These are phyloP conservation scores for Serendipita sp. DNA, from an alignment of 768 basidiomycete genomes.

Conservation along the genomic window DNA sequence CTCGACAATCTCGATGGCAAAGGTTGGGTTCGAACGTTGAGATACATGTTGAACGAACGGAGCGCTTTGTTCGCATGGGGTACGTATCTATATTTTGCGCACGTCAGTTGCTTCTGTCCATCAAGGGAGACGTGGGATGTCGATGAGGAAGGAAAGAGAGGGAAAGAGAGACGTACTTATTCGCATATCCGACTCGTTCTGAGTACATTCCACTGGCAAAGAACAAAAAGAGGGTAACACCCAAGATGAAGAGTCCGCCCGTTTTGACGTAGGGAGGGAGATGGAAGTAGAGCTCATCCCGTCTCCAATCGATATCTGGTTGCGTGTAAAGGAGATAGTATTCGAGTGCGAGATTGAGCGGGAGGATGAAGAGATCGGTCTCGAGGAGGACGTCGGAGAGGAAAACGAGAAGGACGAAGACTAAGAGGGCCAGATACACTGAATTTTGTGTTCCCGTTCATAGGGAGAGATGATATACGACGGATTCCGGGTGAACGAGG, in stretches of 20 bases:
- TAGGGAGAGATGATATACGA: background rate
- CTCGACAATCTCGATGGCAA: conserved; percentile 39
- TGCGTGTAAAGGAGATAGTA: background rate
- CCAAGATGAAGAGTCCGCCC: conserved; percentile 70
- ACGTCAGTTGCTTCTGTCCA: background rate
- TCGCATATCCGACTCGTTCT: conserved; percentile 92
- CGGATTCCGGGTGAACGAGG: background rate
- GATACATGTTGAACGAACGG: conserved; percentile 88
- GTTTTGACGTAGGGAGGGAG: conserved; percentile 50
- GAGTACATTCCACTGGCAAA: conserved; percentile 94
- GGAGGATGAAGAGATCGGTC: conserved; percentile 48
- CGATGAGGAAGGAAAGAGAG: conserved; percentile 2
- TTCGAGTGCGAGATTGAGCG: conserved; percentile 32
- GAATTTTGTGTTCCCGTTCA: background rate
- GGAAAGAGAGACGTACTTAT: conserved; percentile 48
- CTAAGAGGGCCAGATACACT: conserved; percentile 66
- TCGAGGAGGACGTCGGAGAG: conserved; percentile 61
- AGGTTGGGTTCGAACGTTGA: conserved; percentile 80
- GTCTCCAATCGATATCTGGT: background rate
- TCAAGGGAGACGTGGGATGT: conserved; percentile 1
- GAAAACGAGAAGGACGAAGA: conserved; percentile 53
- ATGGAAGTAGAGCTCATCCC: background rate
- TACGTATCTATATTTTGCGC: conserved; percentile 52
- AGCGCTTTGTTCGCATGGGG: conserved; percentile 88
- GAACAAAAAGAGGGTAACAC: conserved; percentile 84